Evolutionary conservation across 2,329 filamentous ascomycete species (phyloP).

Genomic region (Penicillium olsonii): DNA sequence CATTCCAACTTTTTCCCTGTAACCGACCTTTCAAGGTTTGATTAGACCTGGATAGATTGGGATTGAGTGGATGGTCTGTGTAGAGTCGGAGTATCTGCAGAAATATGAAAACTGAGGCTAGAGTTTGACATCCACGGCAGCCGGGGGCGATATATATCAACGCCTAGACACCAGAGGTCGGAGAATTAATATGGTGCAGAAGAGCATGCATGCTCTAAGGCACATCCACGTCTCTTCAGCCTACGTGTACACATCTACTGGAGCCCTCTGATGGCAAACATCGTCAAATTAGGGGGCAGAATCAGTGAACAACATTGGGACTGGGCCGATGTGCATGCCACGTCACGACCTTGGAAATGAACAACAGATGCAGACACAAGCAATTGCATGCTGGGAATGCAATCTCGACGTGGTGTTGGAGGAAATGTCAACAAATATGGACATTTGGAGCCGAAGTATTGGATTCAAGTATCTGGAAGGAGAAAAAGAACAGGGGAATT

Average conservation of each 20-base stretch:
- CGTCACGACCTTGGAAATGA: conserved; percentile 28
- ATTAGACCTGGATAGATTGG: too few species aligned
- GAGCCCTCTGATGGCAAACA: conserved; percentile 11
- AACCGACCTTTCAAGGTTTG: too few species aligned
- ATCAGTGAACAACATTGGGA: conserved; percentile 23
- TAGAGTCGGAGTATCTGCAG: too few species aligned
- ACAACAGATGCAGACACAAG: conserved; percentile 29
- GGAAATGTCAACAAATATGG: conserved; percentile 11
- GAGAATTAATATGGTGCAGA: conserved; percentile 15
- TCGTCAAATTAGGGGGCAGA: conserved; percentile 21
- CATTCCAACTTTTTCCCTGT: too few species aligned
- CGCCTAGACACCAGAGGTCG: not conserved
- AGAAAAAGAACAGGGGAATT: conserved; percentile 24
- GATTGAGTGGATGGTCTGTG: too few species aligned
- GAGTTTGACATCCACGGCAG: too few species aligned
- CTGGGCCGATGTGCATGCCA: conserved; percentile 32
- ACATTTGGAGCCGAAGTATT: conserved; percentile 27
- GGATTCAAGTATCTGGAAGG: conserved; percentile 30
- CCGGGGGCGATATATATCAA: conserved; percentile 15
- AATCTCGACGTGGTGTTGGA: not conserved
- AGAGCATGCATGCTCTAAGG: conserved; percentile 12
- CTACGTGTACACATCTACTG: conserved; percentile 34
- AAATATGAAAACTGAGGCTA: too few species aligned
- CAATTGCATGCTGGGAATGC: not conserved
- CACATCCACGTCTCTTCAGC: conserved; percentile 11